Evolutionary conservation across 768 basidiomycete species (phyloP).

Genomic region (Boletus pseudopeckii): DNA sequence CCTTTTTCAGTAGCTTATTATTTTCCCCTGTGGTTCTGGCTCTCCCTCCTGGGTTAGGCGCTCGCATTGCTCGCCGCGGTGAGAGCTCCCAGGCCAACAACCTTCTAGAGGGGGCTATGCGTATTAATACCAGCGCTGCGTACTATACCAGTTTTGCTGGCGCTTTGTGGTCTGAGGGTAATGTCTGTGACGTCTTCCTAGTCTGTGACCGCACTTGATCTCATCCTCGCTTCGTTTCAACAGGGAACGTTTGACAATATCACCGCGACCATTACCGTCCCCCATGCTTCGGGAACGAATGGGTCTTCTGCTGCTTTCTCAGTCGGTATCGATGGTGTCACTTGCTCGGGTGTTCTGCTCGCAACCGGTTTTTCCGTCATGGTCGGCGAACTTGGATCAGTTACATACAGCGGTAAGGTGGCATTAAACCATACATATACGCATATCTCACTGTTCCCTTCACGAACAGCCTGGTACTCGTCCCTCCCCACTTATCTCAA

Average conservation of each 20-base stretch:
- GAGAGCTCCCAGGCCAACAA: background rate
- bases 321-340: conserved; percentile 5
- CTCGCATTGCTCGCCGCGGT: conserved; percentile 1
- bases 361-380: no score
- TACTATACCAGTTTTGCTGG: no score
- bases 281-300: background rate
- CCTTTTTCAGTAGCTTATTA: background rate
- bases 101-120: background rate
- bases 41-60: background rate
- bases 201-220: background rate
- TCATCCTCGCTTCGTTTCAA: background rate
- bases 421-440: no score
- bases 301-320: background rate
- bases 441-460: background rate
- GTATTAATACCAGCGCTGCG: no score
- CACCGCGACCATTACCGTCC: conserved; percentile 2
- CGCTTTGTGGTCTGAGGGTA: background rate
- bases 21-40: background rate
- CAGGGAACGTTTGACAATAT: conserved; percentile 5
- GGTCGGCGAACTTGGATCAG: background rate
- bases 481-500: background rate
- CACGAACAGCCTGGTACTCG: conserved; percentile 3
- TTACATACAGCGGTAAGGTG: background rate
- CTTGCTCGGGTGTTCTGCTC: background rate
- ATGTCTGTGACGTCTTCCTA: background rate